Percentiles rank a stretch among this genome's conserved stretches.
These are phyloP conservation scores for Kwoniella europaea DNA, from an alignment of 768 basidiomycete genomes.

Conservation along the genomic window DNA sequence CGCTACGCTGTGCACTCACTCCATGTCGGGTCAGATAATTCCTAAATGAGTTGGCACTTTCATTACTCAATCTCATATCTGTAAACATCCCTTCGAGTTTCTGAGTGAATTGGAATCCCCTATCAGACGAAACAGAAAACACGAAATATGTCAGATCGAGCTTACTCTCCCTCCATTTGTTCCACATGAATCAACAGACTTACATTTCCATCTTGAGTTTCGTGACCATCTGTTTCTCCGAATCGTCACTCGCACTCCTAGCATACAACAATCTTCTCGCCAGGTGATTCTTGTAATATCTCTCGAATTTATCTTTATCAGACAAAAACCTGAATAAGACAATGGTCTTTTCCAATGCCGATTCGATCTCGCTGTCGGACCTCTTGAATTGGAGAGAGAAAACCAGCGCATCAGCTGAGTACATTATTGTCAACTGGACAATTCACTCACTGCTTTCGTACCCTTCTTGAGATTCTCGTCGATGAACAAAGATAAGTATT, in stretches of 20 bases:
- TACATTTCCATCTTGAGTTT: constrained; percentile 90
- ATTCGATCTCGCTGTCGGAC: constrained; percentile 89
- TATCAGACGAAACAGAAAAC: constrained; percentile 4
- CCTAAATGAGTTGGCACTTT: constrained; percentile 71
- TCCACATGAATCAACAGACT: constrained; percentile 15
- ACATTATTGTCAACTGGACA: too few species aligned
- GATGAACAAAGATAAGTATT: constrained; percentile 94
- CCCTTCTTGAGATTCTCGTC: constrained; percentile 96
- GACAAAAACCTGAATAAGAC: constrained; percentile 89
- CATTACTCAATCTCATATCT: constrained; percentile 87
- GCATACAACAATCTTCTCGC: constrained; percentile 85
- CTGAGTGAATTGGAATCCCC: constrained; percentile 94
- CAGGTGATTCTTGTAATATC: constrained; percentile 95
- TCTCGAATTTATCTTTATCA: constrained; percentile 97
- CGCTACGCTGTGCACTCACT: constrained; percentile 62
- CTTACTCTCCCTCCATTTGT: not conserved
- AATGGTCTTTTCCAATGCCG: constrained; percentile 91
- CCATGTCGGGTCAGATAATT: constrained; percentile 63
- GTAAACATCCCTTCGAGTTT: constrained; percentile 99
- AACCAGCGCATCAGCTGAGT: too few species aligned
- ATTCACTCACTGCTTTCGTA: constrained; percentile 77
- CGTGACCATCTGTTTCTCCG: constrained; percentile 94
- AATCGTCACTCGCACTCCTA: constrained; percentile 93
- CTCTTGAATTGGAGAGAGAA: constrained; percentile 65
- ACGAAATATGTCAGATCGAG: not conserved